Conservation (phyloP, 345 rosid genomes). For the Eucalyptus tenuipes region DNA sequence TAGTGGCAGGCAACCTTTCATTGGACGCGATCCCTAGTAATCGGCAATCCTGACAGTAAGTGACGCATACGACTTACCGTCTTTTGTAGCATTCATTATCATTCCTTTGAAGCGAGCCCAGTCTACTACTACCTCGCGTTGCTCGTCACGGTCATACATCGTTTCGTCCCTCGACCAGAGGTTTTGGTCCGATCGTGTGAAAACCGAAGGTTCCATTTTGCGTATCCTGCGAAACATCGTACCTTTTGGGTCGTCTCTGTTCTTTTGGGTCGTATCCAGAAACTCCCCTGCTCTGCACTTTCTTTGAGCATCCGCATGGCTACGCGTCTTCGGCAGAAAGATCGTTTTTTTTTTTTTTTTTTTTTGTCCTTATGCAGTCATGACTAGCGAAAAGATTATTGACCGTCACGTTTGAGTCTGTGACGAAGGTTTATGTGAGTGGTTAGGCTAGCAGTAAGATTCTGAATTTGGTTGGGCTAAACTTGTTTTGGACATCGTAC, state of each 20-base stretch:
- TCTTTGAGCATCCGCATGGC: not conserved
- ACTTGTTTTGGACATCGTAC: not conserved
- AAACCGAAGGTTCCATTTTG: not conserved
- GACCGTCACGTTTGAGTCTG: accelerated
- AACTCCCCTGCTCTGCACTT: not conserved
- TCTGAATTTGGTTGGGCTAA: not conserved
- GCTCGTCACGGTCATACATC: not conserved
- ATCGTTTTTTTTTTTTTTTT: not conserved
- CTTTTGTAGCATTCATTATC: no score
- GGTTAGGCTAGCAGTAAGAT: not conserved
- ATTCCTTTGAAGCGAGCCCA: not conserved
- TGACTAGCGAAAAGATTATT: not conserved
- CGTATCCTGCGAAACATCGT: not conserved
- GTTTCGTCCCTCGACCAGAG: not conserved
- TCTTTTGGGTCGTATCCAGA: no score
- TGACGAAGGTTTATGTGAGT: not conserved
- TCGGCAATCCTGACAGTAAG: not conserved
- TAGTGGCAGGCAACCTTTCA: not conserved
- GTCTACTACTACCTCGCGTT: not conserved
- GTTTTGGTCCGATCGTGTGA: not conserved
- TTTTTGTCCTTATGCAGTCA: not conserved
- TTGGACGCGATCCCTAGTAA: not conserved
- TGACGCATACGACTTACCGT: no score
- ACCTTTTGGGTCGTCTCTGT: not conserved
- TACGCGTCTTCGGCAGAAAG: not conserved